Base-by-base conservation (phyloP, 1,284 basidiomycete genomes). In the Pholiota adiposa region DNA sequence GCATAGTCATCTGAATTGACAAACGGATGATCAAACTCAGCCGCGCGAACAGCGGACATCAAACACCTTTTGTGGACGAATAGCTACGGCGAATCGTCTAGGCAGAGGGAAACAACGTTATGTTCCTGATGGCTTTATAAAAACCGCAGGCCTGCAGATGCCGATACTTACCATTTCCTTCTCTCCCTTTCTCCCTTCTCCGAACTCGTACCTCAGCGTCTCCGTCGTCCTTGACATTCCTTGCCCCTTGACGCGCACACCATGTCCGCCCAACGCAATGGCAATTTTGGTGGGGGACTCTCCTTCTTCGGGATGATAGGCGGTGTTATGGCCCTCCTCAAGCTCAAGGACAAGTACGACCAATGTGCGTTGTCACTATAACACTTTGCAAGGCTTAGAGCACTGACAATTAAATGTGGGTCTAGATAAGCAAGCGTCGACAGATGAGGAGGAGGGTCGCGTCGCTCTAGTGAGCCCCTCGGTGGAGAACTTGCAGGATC, bases 261-360 rank as follows among this genome's bases (percentile, higher is more conserved):
- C 27, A 68, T 66, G 63, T 4, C 61, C 41, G 33, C 40, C 43
- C 62, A 62, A 49, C 62, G 59, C 23, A 44, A 52, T 31, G 36
- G 36, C 31, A 57, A 59, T 46, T 58, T 56, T 34, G 72, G 69
- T 44, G 58, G 58, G 34, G 72, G 70, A 19, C 59, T 74, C 50
- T 71, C 72, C 38, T 82, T 83, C 64, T 76, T 76, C 65, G 76
- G 73, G 1, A 75, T 79, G 73, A 74, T 85, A 14, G 78, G 75
- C 40, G 75, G 65, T 36, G 77, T 79, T 4, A 83, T 82, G 81
- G 68, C 76, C 4, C 75, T 77, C 5, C 70, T 85, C 55, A 83
- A 82, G 67, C 63, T 83, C 27, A 85, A 83, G 69, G 77, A 82
- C 54, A 69, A 73, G 40, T 77, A 72, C 66, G 79, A 83, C 58